A percentile compares a stretch with the other conserved stretches of the same genome.
Evolutionary conservation across 768 basidiomycete genomes (phyloP).

Genomic region (Pleurotus cornucopiae): DNA sequence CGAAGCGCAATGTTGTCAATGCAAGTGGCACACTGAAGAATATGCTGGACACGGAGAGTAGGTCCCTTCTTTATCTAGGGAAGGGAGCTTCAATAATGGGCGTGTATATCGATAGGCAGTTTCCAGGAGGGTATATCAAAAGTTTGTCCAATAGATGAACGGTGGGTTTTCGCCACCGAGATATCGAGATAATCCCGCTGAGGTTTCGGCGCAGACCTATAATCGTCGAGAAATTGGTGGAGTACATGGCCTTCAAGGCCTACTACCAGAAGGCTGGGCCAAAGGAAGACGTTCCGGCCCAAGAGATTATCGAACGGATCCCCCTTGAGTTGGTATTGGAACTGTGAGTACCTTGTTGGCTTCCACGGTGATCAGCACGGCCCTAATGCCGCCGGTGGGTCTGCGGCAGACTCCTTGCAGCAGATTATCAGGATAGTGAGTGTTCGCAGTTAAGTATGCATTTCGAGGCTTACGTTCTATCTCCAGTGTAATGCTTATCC

Average conservation of each 20-base stretch:
- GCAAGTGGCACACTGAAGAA: slow-evolving; percentile 79
- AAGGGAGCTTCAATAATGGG: not conserved
- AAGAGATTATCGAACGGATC: slow-evolving; percentile 79
- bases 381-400: not conserved
- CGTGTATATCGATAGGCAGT: slow-evolving; percentile 40
- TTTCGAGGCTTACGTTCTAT: too few relatives aligned
- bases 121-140: slow-evolving; percentile 74
- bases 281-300: slow-evolving; percentile 73
- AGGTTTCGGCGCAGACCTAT: not conserved
- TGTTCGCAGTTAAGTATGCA: not conserved
- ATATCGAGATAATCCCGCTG: not conserved
- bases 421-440: slow-evolving; percentile 12
- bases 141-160: slow-evolving; percentile 64
- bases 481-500: too few relatives aligned
- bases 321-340: slow-evolving; percentile 87
- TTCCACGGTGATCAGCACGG: not conserved
- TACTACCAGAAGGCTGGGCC: slow-evolving; percentile 67
- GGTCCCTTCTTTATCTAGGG: slow-evolving; percentile 14
- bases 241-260: slow-evolving; percentile 84
- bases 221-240: slow-evolving; percentile 83
- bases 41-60: slow-evolving; percentile 74
- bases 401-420: slow-evolving; percentile 9
- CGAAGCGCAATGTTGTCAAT: slow-evolving; percentile 69
- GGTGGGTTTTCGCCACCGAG: slow-evolving; percentile 37
- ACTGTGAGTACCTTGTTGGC: slow-evolving; percentile 51